Evolutionary conservation across 495 filamentous ascomycete species (phyloP), one percentile per base, ranked within the genome.

Genomic region (Daldinia childiae): DNA sequence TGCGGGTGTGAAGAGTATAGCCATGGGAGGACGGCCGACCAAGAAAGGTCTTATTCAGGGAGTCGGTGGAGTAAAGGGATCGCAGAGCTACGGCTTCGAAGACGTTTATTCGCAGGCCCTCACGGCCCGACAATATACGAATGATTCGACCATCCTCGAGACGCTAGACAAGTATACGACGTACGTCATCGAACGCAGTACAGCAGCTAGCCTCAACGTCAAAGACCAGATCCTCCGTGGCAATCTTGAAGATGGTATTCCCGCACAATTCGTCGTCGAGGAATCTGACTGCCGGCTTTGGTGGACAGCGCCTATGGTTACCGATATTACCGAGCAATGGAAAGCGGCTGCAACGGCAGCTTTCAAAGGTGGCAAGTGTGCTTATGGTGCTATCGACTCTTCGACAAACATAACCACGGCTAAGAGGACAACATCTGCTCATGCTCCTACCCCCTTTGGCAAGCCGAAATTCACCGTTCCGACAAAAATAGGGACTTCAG

Each of bases 61-160:
- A 15, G 82, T 90, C 9, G 89, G 89, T 8, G 86, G 86, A 19
- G 83, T 86, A 0, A 89, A 89, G 74, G 89, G 90, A 15, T 75
- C 76, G 15, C 82, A 81, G 60, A 74, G 62, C 29, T 76, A 79
- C 57, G 68, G 65, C 14, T 72, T 74, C 32, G 65, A 24, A 0
- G 70, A 73, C 15, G 62, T 68, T 2, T 60, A 81, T 17, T 78
- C 81, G 45, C 74, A 78, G 36, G 76, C 79, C 17, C 74, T 79
- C 50, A 71, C 74, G 50, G 81, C 80, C 24, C 61, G 72, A 8
- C 57, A 52, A 1, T 74, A 59, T 59, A 77, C 81, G 39, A 66
- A 79, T 24, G 70, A 78, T 26, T 78, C 78, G 24, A 66, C 26
- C 15, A 30, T 76, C 32, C 78, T 83, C n/a, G 64, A 84, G 48